phyloP scores from a whole-genome alignment of 2,329 filamentous ascomycete genomes.

The Fusarium oxysporum region DNA sequence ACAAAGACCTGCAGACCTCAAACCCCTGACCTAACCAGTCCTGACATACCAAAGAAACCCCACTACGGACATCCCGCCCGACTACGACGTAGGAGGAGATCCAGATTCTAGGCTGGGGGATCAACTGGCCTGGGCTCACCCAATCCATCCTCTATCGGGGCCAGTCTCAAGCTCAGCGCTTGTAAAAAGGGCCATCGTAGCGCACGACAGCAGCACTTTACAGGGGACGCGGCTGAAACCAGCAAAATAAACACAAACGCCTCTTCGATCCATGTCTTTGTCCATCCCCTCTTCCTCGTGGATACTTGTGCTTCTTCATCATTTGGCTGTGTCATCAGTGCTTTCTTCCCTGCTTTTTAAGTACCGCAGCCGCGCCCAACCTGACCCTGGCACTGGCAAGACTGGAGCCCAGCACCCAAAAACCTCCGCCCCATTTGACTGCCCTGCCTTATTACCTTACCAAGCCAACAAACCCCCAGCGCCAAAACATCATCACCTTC shows the following conservation, averaged over 20 bases:
- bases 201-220: slow-evolving; percentile 15
- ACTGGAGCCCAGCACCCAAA: slow-evolving; percentile 15
- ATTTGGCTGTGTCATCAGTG: slow-evolving; percentile 17
- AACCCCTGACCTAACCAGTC: slow-evolving; percentile 36
- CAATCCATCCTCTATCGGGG: slow-evolving; percentile 1
- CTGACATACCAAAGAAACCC: slow-evolving; percentile 29
- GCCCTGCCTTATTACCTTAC: slow-evolving; percentile 14
- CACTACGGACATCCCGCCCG: slow-evolving; percentile 37
- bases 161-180: slow-evolving; percentile 6
- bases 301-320: slow-evolving; percentile 24
- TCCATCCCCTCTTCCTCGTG: slow-evolving; percentile 5
- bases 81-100: slow-evolving; percentile 29
- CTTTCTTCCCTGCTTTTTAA: slow-evolving; percentile 27
- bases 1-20: slow-evolving; percentile 28
- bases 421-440: slow-evolving; percentile 36
- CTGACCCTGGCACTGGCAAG: slow-evolving; percentile 7
- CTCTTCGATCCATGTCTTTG: neutral
- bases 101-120: slow-evolving; percentile 26
- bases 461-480: slow-evolving; percentile 29
- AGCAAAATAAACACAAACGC: slow-evolving; percentile 35
- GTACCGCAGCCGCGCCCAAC: slow-evolving; percentile 36
- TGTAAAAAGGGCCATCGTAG: slow-evolving; percentile 14
- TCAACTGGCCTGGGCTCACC: slow-evolving; percentile 30
- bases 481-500: slow-evolving; percentile 21
- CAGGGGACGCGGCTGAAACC: slow-evolving; percentile 37